Evolutionary conservation across 148 eudicot species (phyloP), one percentile per base, ranked within the genome.

Genomic region (Rheum nobile): DNA sequence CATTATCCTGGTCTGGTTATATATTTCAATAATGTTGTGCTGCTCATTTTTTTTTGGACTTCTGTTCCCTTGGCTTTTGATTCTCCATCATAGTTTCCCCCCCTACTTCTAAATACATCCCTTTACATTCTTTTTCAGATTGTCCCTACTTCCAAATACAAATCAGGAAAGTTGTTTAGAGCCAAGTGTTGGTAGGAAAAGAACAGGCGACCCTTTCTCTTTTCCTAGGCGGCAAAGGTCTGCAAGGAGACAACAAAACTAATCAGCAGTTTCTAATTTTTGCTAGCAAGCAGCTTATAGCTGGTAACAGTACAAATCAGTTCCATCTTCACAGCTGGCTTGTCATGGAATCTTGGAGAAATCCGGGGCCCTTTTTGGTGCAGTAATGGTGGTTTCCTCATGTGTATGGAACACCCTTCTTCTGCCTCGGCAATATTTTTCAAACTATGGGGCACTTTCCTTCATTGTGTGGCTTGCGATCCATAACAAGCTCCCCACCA

Each of bases 181-280:
- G 4, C 31, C 4, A 43, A 17, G 22, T 38, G 32, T 22, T 8
- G 16, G 50, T 71, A 38, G 32, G 17, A 71, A 38, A 71, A 71
- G 73, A 43, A 16, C 28, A 39, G 73, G 50, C 1, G 47, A 11
- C 50, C 48, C 46, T 21, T 71, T 71, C 73, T 39, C 73, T 10
- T 38, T 71, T 38, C 73, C 73, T 39, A 39, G 73, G 29, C 48
- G 73, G 37, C 47, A 19, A 71, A 71, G 73, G 50, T 71, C 73
- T 21, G 31, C 29, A 38, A 71, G 73, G 73, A 38, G 73, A 21
- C 28, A 41, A 4, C 10, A 31, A 32, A 31, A 14, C 38, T 65
- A 65, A 61, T 28, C 35, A 13, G 37, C 12, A 61, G 6, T 61
- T 29, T 29, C 19, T 3, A 22, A 54, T 29, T 21, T 9, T 22